Evolutionary conservation across 192 early-diverging fungal genomes (phyloP), one percentile per base, ranked within the genome.

Genomic region (Linnemannia elongata): DNA sequence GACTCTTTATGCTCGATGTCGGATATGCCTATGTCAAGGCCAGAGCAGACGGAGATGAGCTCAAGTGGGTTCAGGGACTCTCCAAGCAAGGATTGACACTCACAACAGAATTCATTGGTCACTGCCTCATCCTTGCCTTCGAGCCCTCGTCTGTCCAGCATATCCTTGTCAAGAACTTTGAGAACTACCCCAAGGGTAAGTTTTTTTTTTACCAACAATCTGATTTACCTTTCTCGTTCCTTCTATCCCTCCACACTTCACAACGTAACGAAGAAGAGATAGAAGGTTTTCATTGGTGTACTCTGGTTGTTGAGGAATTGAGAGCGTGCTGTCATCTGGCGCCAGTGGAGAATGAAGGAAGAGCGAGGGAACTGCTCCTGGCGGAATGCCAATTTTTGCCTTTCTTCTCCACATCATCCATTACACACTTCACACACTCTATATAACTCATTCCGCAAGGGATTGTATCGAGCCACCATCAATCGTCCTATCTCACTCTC

Each of bases 91-190:
- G 85, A 22, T 71, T 81, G 18, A 87, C 85, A 4, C 57, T 87
- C 45, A 87, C 79, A 13, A 87, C 85, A 10, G 79, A 81, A 72
- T n/a, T 87, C 27, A 57, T 87, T 63, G 85, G 85, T 15, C 85
- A 87, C 70, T 78, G 80, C 33, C 45, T 87, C 41, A 87, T 81
- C 76, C 72, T 87, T 6, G 85, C 70, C 39, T 87, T 87, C 66
- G 85, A 87, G 41, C 85, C 85, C 8, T 87, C 85, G 6, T 87
- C 85, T 45, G 85, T 87, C 36, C 85, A 87, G 68, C 85, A 87
- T 60, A 87, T 87, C 63, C 38, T 87, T 70, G 85, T 87, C 75
- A 87, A 87, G 79, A 87, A 87, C 80, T 87, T 87, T 78, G 85
- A 87, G 72, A 87, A 87, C 76, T 87, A 87, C 70, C 85, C 85